phyloP scores from a whole-genome alignment of 2,329 filamentous ascomycete species.

The Microcyclospora pomicola region DNA sequence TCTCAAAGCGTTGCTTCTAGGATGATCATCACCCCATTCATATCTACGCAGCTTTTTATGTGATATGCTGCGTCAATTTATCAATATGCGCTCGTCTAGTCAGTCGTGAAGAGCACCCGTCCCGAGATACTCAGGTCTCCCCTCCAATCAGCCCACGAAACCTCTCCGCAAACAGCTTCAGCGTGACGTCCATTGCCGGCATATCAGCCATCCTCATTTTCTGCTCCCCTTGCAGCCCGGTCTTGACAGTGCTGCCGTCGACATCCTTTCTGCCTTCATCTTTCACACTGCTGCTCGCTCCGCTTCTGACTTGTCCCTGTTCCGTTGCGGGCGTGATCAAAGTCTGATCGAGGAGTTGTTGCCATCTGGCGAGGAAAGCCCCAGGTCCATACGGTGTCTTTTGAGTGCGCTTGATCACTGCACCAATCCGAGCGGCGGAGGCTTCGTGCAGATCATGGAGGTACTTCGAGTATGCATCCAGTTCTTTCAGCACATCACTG shows the following conservation, averaged over 20 bases:
- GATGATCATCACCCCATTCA: too few species aligned
- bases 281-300: constrained; percentile 22
- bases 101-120: too few species aligned
- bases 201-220: constrained; percentile 13
- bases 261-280: constrained; percentile 24
- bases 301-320: constrained; percentile 37
- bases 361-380: constrained; percentile 59
- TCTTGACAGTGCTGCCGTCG: constrained; percentile 11
- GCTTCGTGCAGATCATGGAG: constrained; percentile 41
- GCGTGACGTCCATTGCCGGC: constrained; percentile 11
- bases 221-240: constrained; percentile 8
- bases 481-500: constrained; percentile 32
- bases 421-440: constrained; percentile 43
- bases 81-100: too few species aligned
- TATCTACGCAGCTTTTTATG: too few species aligned
- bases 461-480: constrained; percentile 50
- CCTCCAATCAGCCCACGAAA: too few species aligned
- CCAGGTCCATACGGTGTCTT: constrained; percentile 49
- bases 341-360: constrained; percentile 55
- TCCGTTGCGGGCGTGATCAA: constrained; percentile 47
- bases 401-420: constrained; percentile 35
- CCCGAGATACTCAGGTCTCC: too few species aligned
- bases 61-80: too few species aligned
- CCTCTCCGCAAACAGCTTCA: constrained; percentile 11
- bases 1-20: too few species aligned